Evolutionary conservation across 1,139 yeast species (phyloP).

Genomic region (Lodderomyces metapsilosis): DNA sequence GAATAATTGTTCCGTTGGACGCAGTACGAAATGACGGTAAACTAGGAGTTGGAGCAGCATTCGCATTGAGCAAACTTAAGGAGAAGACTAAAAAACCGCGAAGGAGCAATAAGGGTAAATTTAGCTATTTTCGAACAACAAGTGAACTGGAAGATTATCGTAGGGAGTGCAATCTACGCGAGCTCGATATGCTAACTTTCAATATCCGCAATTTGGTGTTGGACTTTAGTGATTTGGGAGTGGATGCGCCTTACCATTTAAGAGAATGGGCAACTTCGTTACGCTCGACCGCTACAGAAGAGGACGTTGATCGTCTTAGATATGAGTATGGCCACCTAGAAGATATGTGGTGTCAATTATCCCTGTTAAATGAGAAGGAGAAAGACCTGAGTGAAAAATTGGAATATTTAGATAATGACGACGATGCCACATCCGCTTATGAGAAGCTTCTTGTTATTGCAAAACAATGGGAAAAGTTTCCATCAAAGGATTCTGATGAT

Average conservation of each 20-base stretch:
- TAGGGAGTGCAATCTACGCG: not conserved
- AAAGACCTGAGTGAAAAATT: not conserved
- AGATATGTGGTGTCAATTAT: not conserved
- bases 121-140: constrained; percentile 14
- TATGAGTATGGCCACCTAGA: not conserved
- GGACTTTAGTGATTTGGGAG: not conserved
- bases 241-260: not conserved
- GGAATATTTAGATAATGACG: not conserved
- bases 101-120: not conserved
- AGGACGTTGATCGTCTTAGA: not conserved
- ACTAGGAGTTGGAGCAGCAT: constrained; percentile 70
- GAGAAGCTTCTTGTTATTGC: not conserved
- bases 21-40: constrained; percentile 61
- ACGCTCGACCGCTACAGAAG: not conserved
- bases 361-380: constrained; percentile 1
- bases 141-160: constrained; percentile 13
- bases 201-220: not conserved
- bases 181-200: not conserved
- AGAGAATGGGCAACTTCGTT: not conserved
- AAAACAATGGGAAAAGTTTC: not conserved
- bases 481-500: not conserved
- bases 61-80: constrained; percentile 17
- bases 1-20: constrained; percentile 77
- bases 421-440: not conserved
- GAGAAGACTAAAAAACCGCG: constrained; percentile 23